Evolutionary conservation across 345 rosid species (phyloP), one percentile per base, ranked within the genome.

Genomic region (Atalantia buxifolia): DNA sequence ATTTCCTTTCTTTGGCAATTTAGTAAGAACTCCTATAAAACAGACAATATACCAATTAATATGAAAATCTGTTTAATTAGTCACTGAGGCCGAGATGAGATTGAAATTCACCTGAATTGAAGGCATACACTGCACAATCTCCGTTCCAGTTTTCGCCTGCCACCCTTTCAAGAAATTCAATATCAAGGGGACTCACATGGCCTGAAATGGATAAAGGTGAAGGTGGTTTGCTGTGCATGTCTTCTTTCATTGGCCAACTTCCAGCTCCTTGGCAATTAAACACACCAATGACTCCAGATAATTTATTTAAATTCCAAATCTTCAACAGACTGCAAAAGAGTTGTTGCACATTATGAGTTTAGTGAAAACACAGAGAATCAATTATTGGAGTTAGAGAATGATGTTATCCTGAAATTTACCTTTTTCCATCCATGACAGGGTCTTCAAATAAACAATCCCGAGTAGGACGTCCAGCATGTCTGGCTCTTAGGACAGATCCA

Each of bases 241-340:
- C 78, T 77, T 74, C 76, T 77, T 88, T 85, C 86, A 84, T 9
- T 31, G 90, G 91, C 93, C 93, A 88, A 50, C 78, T 79, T 81
- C 94, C 92, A 57, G 86, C 87, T 72, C 90, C 94, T 90, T 89
- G 96, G 84, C 92, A 92, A 78, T 90, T 92, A 72, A 90, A 92
- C 70, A 83, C 88, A 66, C 92, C 92, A 0, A 92, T n/a, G 1
- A 89, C 86, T 9, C 92, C 94, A 0, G 86, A 66, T 79, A 85
- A 81, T 78, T 86, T 90, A 79, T 92, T 92, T 85, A 89, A 9
- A 84, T 92, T 92, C 96, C 94, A 92, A 40, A 90, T 84, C 81
- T 92, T 90, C 78, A 92, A 76, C 71, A 92, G 80, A 77, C 94
- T 92, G 87, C 79, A 73, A 59, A 81, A 73, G 25, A 75, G 30